A percentile compares a stretch with the other conserved stretches of the same genome.
Evolutionary conservation across 1,139 yeast genomes (phyloP).

Genomic region (Meyerozyma sp.): DNA sequence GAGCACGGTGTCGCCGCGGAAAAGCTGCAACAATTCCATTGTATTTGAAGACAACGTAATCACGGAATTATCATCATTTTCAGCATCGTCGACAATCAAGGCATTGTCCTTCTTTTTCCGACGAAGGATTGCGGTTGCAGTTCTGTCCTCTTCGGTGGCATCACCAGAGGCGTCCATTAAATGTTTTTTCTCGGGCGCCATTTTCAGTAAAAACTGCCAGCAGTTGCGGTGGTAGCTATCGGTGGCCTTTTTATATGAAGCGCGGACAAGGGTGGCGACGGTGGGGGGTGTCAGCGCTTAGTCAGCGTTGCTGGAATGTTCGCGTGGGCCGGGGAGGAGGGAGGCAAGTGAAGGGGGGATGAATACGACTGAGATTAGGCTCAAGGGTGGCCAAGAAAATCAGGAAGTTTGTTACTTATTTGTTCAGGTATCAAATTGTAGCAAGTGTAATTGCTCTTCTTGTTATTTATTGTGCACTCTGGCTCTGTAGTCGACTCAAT

Average conservation of each 20-base stretch:
- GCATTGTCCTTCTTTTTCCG: slow-evolving; percentile 97
- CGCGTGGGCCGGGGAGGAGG: neutral
- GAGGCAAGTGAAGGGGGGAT: too few species aligned
- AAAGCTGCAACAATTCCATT: slow-evolving; percentile 90
- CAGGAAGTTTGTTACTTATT: too few species aligned
- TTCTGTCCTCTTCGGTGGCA: slow-evolving; percentile 61
- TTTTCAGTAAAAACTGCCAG: slow-evolving; percentile 6
- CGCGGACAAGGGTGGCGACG: neutral
- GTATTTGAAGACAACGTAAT: slow-evolving; percentile 93
- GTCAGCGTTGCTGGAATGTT: neutral
- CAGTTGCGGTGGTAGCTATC: neutral
- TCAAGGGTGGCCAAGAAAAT: neutral
- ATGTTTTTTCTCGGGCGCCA: slow-evolving; percentile 33
- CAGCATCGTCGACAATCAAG: slow-evolving; percentile 92
- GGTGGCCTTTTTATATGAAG: neutral
- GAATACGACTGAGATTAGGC: too few species aligned
- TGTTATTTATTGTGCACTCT: too few species aligned
- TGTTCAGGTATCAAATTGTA: too few species aligned
- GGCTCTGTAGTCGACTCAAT: too few species aligned
- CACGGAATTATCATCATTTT: slow-evolving; percentile 94
- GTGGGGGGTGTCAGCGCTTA: neutral
- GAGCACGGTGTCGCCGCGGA: slow-evolving; percentile 95
- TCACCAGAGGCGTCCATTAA: slow-evolving; percentile 44
- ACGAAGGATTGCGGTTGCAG: slow-evolving; percentile 96
- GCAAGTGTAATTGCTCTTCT: too few species aligned